Percentiles rank a stretch among this genome's conserved stretches.
phyloP scores from a whole-genome alignment of 805 yeast genomes.

The Nakazawaea laoshanensis region DNA sequence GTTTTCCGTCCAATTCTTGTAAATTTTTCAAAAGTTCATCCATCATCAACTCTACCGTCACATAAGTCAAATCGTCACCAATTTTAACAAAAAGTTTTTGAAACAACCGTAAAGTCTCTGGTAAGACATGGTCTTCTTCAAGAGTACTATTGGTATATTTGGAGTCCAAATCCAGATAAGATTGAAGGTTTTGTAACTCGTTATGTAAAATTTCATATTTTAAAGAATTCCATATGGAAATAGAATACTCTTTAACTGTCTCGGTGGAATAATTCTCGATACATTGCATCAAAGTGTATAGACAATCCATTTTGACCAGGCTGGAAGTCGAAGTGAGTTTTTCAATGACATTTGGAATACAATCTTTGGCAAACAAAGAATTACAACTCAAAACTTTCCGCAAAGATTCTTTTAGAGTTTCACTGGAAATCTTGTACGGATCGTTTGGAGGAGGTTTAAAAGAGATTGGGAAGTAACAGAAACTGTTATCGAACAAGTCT shows the following conservation, averaged over 20 bases:
- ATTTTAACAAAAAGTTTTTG: conserved; percentile 32
- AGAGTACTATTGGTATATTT: conserved; percentile 23
- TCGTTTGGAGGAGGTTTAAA: conserved; percentile 90
- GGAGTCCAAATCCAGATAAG: conserved; percentile 16
- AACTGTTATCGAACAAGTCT: conserved; percentile 78
- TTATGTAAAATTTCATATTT: conserved; percentile 86
- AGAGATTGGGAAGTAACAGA: conserved; percentile 95
- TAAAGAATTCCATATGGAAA: conserved; percentile 75
- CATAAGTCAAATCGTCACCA: conserved; percentile 15
- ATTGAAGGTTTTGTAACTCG: conserved; percentile 31
- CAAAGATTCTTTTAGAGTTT: conserved; percentile 56
- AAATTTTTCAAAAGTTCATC: conserved; percentile 50
- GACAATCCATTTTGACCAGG: conserved; percentile 63
- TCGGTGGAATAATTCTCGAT: conserved; percentile 40
- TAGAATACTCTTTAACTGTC: conserved; percentile 54
- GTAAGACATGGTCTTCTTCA: conserved; percentile 25
- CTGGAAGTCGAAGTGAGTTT: conserved; percentile 74
- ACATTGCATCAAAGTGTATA: conserved; percentile 53
- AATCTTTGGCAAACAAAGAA: conserved; percentile 56
- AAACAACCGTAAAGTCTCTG: conserved; percentile 35
- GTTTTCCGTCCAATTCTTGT: conserved; percentile 38
- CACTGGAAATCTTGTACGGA: conserved; percentile 73
- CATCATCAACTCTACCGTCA: conserved; percentile 17
- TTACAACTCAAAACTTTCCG: conserved; percentile 57
- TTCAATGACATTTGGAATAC: conserved; percentile 70